Conservation (phyloP, 1,284 basidiomycete genomes). For the Cryptococcus sp. region DNA sequence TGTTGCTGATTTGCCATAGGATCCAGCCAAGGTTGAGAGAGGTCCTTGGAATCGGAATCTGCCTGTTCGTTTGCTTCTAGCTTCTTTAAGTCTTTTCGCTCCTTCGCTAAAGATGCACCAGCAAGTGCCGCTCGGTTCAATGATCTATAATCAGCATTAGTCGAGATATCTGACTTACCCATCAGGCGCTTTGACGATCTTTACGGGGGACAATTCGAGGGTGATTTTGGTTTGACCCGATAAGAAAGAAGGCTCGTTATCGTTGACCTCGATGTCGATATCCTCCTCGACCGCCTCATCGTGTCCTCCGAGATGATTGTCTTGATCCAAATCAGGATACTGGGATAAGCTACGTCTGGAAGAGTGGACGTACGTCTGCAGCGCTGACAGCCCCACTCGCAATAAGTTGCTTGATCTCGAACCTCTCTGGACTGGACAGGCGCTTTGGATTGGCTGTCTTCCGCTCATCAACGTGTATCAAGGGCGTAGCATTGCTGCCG, state of each 20-base stretch:
- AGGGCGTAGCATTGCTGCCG: slow-evolving; percentile 50
- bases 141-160: slow-evolving; percentile 50
- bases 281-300: slow-evolving; percentile 89
- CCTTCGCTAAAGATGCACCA: slow-evolving; percentile 88
- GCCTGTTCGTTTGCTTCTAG: slow-evolving; percentile 92
- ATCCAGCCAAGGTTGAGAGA: slow-evolving; percentile 93
- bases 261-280: slow-evolving; percentile 92
- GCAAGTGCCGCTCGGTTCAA: slow-evolving; percentile 92
- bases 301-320: slow-evolving; percentile 68
- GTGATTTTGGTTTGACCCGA: slow-evolving; percentile 93
- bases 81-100: slow-evolving; percentile 86
- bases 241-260: slow-evolving; percentile 94
- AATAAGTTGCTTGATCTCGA: slow-evolving; percentile 99
- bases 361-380: slow-evolving; percentile 55
- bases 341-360: slow-evolving; percentile 1
- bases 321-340: slow-evolving; percentile 93
- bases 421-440: slow-evolving; percentile 91
- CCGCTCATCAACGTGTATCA: slow-evolving; percentile 54
- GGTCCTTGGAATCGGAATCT: slow-evolving; percentile 87
- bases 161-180: slow-evolving; percentile 47
- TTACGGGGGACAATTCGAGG: slow-evolving; percentile 92
- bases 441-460: slow-evolving; percentile 71
- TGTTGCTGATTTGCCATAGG: slow-evolving; percentile 90
- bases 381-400: slow-evolving; percentile 89
- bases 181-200: slow-evolving; percentile 91